Percentiles rank a stretch among this genome's conserved stretches.
Evolutionary conservation across 1,139 yeast genomes (phyloP).

Genomic region (Sugiyamaella castrensis): DNA sequence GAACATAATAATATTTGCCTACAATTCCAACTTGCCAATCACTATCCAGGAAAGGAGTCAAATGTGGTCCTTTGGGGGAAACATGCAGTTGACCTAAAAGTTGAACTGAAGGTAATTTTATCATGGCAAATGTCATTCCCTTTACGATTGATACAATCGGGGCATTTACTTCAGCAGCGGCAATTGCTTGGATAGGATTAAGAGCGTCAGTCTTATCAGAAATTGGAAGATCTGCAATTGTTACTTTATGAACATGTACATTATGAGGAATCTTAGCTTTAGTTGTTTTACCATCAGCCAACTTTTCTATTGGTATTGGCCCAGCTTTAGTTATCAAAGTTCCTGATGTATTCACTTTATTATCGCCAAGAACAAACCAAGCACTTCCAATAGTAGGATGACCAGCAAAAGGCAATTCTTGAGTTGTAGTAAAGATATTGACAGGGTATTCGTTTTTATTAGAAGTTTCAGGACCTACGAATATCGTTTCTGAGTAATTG

Average conservation of each 20-base stretch:
- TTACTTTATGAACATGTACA: slow-evolving; percentile 11
- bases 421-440: slow-evolving; percentile 47
- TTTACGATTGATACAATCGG: slow-evolving; percentile 18
- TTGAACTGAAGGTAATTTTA: slow-evolving; percentile 16
- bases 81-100: slow-evolving; percentile 4
- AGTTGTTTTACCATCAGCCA: slow-evolving; percentile 8
- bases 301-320: slow-evolving; percentile 13
- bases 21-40: slow-evolving; percentile 4
- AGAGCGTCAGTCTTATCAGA: slow-evolving; percentile 2
- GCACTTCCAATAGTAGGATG: slow-evolving; percentile 58
- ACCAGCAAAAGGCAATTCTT: slow-evolving; percentile 58
- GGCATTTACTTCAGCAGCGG: slow-evolving; percentile 4
- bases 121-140: slow-evolving; percentile 18
- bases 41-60: slow-evolving; percentile 3
- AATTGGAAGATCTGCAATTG: neutral
- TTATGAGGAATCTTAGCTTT: slow-evolving; percentile 14
- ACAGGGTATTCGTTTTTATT: slow-evolving; percentile 45
- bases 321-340: slow-evolving; percentile 17
- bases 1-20: slow-evolving; percentile 6
- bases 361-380: slow-evolving; percentile 6
- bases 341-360: neutral
- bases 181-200: neutral
- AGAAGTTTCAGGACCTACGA: slow-evolving; percentile 37
- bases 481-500: slow-evolving; percentile 55
- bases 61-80: neutral